Evolutionary conservation across 2,329 filamentous ascomycete genomes (phyloP), one percentile per base, ranked within the genome.

Genomic region (Ceratocystis ficicola): DNA sequence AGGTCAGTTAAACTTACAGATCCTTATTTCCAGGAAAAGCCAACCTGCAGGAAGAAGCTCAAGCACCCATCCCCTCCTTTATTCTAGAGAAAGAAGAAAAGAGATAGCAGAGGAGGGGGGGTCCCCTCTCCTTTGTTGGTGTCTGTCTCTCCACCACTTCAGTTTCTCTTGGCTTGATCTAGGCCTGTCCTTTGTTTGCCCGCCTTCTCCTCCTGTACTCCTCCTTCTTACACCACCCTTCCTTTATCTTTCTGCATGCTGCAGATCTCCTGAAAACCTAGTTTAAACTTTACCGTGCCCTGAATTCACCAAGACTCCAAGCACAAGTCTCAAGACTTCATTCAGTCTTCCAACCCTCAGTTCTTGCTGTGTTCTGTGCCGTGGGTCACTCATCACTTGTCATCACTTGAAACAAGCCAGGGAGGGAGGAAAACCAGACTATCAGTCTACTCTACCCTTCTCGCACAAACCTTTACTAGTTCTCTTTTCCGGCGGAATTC

Each of bases 1-100:
- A 64, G 63, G 22, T 64, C 62, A 64, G 55, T 67, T 17, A 12
- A 41, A 41, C 36, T 41, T 41, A 62, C 55, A 59, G 17, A 59
- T 59, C 55, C 17, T 36, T 30, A 59, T 59, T 59, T 36, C 25
- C 25, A 59, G 28, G 28, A 59, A 59, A 30, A 1, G 55, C 4
- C 22, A n/a, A 32, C 55, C 55, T 59, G 15, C 25, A 36, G 12
- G 12, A 41, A 36, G 28, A 59, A 59, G 5, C 55, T 36, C 25
- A 36, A 59, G 55, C 55, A n/a, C 22, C 52, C 52, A 2, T 28
- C 52, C 25, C 4, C 22, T 22, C 30, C 30, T 59, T 30, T 41
- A 41, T 41, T 41, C 36, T 15, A 5, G 15, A 41, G 36, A 41
- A 41, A 41, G 36, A 41, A 41, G 36, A 41, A 41, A 15, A 41